Evolutionary conservation across 352 stramenopile genomes (phyloP), one percentile per base, ranked within the genome.

Genomic region (Pythium brassicae): DNA sequence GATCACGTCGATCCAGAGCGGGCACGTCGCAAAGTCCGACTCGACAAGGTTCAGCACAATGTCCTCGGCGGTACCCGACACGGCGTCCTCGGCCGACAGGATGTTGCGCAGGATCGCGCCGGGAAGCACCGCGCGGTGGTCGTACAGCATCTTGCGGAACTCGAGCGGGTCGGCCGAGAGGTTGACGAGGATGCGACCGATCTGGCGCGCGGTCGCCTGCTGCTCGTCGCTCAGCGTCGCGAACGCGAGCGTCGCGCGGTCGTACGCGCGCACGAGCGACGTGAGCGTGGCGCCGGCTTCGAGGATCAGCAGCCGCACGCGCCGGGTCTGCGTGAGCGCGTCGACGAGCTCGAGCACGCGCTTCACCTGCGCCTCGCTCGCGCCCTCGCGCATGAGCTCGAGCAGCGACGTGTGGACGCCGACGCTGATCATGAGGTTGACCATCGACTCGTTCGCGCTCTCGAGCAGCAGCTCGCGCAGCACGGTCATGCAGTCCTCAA

Each of bases 141-240:
- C 78, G 51, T 89, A 90, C 58, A 93, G 45, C 25, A 77, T 86
- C 57, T 91, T 89, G 26, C 83, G 80, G 54, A 93, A 93, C 55
- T 88, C 83, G 3, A 91, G 61, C 12, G 83, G 78, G 49, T 93
- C 78, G n/a, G 53, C 80, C 0, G 83, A 87, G 26, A 93, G 63
- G 20, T 87, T 68, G 17, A 89, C 79, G 22, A 93, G 61, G 20
- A 91, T 76, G 2, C 64, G 68, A 6, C 80, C 80, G 17, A 82
- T 68, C 9, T 86, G 66, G 23, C 65, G 62, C 10, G 71, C 69
- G 7, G 87, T 71, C 11, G 72, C 46, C 53, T 89, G 75, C 0
- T 74, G 56, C 11, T 64, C 51, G 3, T 53, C 51, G 0, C 75
- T 73, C 11, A 75, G 60, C 1, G 66, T 50, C 9, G 49, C 55